Conservation (phyloP, 768 basidiomycete genomes). For the Terana coerulea region DNA sequence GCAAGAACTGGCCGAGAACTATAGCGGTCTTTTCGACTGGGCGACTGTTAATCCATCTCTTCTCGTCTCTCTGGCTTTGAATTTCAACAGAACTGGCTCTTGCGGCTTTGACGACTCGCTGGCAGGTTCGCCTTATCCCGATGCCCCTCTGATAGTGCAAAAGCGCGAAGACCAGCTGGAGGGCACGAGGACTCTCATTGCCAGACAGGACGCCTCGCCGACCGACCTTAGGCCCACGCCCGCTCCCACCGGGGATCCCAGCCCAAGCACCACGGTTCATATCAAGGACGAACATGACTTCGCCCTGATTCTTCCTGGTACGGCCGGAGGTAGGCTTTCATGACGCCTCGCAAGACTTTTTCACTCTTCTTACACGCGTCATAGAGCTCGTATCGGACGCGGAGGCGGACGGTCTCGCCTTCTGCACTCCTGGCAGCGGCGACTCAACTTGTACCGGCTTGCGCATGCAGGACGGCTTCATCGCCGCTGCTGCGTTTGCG, state of each 20-base stretch:
- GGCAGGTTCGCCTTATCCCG: neutral
- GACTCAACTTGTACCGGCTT: constrained; percentile 24
- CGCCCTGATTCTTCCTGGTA: constrained; percentile 32
- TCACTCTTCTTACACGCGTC: neutral
- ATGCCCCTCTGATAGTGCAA: no score
- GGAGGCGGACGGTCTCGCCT: constrained; percentile 34
- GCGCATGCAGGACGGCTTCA: constrained; percentile 32
- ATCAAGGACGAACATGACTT: constrained; percentile 27
- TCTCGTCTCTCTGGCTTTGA: constrained; percentile 2
- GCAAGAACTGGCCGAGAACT: neutral
- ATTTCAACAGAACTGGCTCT: neutral
- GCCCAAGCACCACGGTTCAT: constrained; percentile 34
- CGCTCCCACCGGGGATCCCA: constrained; percentile 33
- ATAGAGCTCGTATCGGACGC: constrained; percentile 38
- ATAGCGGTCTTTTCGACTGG: neutral
- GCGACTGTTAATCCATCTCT: neutral
- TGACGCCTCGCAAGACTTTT: neutral
- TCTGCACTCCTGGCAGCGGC: constrained; percentile 28
- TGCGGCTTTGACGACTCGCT: neutral
- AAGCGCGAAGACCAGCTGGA: neutral
- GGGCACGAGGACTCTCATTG: neutral
- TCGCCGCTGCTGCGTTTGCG: constrained; percentile 32
- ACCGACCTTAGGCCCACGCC: constrained; percentile 34
- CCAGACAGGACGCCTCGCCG: constrained; percentile 4
- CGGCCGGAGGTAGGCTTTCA: constrained; percentile 29